Evolutionary conservation across 2,329 filamentous ascomycete species (phyloP), one percentile per base, ranked within the genome.

Genomic region (Colletotrichum sp.): DNA sequence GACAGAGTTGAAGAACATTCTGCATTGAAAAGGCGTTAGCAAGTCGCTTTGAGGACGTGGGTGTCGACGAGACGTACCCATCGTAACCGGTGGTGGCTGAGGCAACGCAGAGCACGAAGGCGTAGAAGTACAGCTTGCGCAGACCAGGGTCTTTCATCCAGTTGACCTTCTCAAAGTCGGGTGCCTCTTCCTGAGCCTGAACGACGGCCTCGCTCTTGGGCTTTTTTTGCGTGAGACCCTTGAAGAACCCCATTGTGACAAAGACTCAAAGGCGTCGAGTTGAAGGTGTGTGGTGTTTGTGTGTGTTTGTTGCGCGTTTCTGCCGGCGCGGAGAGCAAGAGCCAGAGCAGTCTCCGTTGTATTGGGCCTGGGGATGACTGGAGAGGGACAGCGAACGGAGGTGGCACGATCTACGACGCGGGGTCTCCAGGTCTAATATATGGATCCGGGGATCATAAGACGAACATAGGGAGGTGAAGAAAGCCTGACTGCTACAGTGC

Each of bases 11-110:
- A 88, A 86, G 80, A 87, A 86, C 80, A 86, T 87, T 72, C 86
- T 87, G 44, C 15, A 28, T 13, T 28, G 57, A 49, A 49, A 73
- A 64, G 28, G 24, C 52, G 67, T 77, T 24, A 78, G 76, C 34
- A 28, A 10, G n/a, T 73, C 32, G 12, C 30, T 5, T 28, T n/a
- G 6, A 26, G n/a, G 21, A 28, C 16, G 15, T 10, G 52, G 12
- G 7, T n/a, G 16, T 32, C 26, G 30, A 16, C 7, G 21, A 52
- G 44, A 71, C 85, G 76, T 84, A 90, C 89, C 88, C 88, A 87
- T 90, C 88, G 81, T 90, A 90, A 79, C 89, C 88, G 49, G 89
- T 91, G 44, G 90, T 91, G 16, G 90, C 90, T 32, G 90, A 91
- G 65, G 88, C 89, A 78, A 91, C 83, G 79, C 87, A 90, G 70